Evolutionary conservation across 2,329 filamentous ascomycete genomes (phyloP), one percentile per base, ranked within the genome.

Genomic region (Aspergillus hiratsukae): DNA sequence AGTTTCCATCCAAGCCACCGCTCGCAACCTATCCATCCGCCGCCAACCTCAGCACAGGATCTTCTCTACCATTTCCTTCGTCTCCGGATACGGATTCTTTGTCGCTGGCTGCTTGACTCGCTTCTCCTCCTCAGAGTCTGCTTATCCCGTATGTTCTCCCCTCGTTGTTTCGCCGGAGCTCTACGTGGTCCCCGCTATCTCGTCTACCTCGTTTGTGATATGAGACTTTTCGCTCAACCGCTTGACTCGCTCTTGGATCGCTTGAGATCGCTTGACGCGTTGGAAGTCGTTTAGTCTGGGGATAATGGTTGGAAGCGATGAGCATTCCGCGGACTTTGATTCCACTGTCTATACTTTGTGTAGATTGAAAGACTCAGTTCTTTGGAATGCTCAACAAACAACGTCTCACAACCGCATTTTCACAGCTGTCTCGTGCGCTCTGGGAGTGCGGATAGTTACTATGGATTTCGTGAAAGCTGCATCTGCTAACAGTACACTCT

Each of bases 1-100:
- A 25, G 28, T 52, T 53, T 48, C 48, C 35, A 48, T 41, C 45
- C 53, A 53, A 52, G 56, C 49, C 54, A 43, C 41, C 49, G 27
- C 49, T 54, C 43, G 25, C 48, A 27, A 31, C 19, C 35, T 48
- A 29, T 28, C 53, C 48, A 48, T 48, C 48, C 21, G 49, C 35
- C 21, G 28, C 19, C 53, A 48, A 37, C 54, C 31, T 45, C 43
- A 52, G 48, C 41, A 3, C 51, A 48, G 35, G 25, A 11, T 41
- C 51, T 21, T 27, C n/a, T 53, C n/a, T 52, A 17, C 23, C 41
- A 43, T n/a, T 45, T 11, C 17, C 31, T 14, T 37, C 14, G 2
- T 37, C 31, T 7, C 31, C 17, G 43, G 43, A 17, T 17, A 23
- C n/a, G 21, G 19, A 4, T 45, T 23, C 41, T 23, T 45, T 45